Evolutionary conservation across 345 rosid species (phyloP), one percentile per base, ranked within the genome.

Genomic region (Bruguiera sexangula): DNA sequence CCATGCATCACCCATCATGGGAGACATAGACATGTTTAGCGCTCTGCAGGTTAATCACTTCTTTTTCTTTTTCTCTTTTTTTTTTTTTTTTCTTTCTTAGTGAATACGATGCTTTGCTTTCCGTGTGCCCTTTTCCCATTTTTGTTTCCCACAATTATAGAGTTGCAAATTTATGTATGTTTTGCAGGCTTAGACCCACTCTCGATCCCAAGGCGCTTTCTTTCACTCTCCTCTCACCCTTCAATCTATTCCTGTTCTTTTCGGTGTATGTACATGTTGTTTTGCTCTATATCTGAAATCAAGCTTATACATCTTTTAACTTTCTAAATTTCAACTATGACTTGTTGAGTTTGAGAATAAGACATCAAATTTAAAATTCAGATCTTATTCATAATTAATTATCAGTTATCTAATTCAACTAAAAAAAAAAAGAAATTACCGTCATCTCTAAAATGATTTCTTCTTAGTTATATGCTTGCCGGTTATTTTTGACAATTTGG

Each of bases 1-100:
- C 90, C 90, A 85, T 76, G 78, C 77, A 78, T 75, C 81, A 76
- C 81, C 87, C 83, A 81, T 74, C 53, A 83, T 69, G 83, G 83
- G 86, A 76, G 84, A 81, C 85, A 55, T 19, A 79, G 67, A 73
- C 73, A 76, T 70, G 37, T 76, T 71, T 76, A 70, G 75, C 70
- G 76, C 76, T 71, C 70, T 69, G 60, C 54, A 69, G 31, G 50
- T 13, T 43, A 18, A 51, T 21, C 29, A 55, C 29, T 10, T 58
- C 26, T 21, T 63, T 4, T 5, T 36, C 21, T 72, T 43, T 6
- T 30, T 26, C 2, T 52, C 30, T 72, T 39, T 3, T 5, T 51
- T 15, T 71, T 39, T 10, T n/a, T 36, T 21, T 63, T 2, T 5
- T 61, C 29, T 64, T 39, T 10, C 29, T 29, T 36, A 31, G 66